A percentile compares a stretch with the other conserved stretches of the same genome.
Conservation (phyloP, 345 rosid species). For the Barbarea vulgaris region DNA sequence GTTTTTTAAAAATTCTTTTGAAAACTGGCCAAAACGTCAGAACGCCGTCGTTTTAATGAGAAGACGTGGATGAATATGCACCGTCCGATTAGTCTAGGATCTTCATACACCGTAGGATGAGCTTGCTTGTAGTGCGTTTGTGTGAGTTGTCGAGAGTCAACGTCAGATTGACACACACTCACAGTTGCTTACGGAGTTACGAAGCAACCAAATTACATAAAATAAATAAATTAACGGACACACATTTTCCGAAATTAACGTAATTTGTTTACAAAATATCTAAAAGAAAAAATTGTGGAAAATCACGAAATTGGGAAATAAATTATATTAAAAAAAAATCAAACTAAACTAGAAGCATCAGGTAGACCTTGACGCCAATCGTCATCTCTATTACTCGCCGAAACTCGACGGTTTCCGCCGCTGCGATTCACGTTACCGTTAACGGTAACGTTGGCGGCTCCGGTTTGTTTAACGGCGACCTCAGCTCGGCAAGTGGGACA, state of each 20-base stretch:
- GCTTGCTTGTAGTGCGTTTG: neutral
- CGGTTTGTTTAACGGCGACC: constrained; percentile 49
- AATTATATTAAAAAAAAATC: constrained; percentile 22
- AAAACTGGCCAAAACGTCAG: neutral
- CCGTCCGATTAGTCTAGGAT: neutral
- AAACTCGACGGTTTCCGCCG: constrained; percentile 18
- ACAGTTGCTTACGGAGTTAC: constrained; percentile 33
- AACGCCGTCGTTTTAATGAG: neutral
- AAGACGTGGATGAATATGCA: neutral
- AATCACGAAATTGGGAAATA: constrained; percentile 10
- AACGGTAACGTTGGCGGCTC: constrained; percentile 22
- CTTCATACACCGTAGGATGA: constrained; percentile 15
- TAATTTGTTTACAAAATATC: constrained; percentile 22
- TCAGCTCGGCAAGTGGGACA: constrained; percentile 80
- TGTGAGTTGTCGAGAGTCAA: constrained; percentile 29
- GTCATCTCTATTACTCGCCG: constrained; percentile 36
- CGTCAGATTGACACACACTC: constrained; percentile 25
- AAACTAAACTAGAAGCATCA: constrained; percentile 67
- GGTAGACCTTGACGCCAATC: constrained; percentile 74
- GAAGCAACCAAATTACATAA: constrained; percentile 22
- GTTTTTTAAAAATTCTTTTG: constrained; percentile 10
- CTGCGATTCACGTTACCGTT: constrained; percentile 32
- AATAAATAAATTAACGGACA: constrained; percentile 6
- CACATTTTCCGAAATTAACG: constrained; percentile 4
- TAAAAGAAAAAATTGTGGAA: neutral